Evolutionary conservation across 2,329 filamentous ascomycete genomes (phyloP).

Genomic region (Colletotrichum eremochloae): DNA sequence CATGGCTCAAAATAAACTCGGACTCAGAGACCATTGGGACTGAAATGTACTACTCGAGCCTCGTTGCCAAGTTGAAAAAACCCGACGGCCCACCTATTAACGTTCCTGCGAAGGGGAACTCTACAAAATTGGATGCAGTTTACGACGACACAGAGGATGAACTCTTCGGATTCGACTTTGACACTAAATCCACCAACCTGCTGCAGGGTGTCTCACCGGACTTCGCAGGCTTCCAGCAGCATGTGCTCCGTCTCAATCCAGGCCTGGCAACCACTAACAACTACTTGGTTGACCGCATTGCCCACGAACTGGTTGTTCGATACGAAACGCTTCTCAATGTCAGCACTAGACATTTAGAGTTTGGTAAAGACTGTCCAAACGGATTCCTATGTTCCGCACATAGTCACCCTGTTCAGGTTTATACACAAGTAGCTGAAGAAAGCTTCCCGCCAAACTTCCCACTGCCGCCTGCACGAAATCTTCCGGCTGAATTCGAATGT

Average conservation of each 20-base stretch:
- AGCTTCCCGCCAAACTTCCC: conserved; percentile 86
- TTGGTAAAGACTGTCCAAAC: conserved; percentile 72
- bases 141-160: conserved; percentile 74
- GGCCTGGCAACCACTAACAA: conserved; percentile 66
- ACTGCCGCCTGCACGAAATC: conserved; percentile 79
- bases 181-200: conserved; percentile 71
- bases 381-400: conserved; percentile 73
- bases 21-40: conserved; percentile 58
- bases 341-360: conserved; percentile 77
- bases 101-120: too few relatives aligned
- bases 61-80: conserved; percentile 65
- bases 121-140: too few relatives aligned
- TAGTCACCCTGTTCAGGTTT: conserved; percentile 76
- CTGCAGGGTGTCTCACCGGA: conserved; percentile 79
- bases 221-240: conserved; percentile 80
- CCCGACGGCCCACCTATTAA: too few relatives aligned
- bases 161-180: conserved; percentile 67
- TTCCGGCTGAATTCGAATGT: conserved; percentile 92
- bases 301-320: conserved; percentile 81
- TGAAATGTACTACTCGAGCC: conserved; percentile 51
- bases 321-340: conserved; percentile 82
- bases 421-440: conserved; percentile 76
- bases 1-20: conserved; percentile 69
- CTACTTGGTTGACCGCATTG: conserved; percentile 83
- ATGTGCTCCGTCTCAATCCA: conserved; percentile 82